These are phyloP conservation scores for Hemisphaericaspora subhashii DNA, from an alignment of 1,139 yeast genomes.

Conservation along the genomic window DNA sequence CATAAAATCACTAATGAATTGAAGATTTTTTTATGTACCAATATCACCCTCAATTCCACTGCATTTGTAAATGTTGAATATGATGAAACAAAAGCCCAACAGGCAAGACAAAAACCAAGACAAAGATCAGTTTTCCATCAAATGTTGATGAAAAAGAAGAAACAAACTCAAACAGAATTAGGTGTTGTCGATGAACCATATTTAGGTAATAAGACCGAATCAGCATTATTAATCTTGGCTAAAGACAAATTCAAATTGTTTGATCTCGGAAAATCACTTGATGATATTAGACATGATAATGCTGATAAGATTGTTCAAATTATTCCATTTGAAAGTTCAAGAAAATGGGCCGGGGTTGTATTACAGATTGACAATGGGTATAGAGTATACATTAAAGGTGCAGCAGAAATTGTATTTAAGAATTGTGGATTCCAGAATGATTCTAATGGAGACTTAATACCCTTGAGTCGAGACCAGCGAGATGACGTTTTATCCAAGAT, in stretches of 20 bases:
- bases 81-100: conserved; percentile 34
- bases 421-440: conserved; percentile 48
- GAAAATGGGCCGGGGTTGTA: conserved; percentile 91
- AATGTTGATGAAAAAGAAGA: conserved; percentile 16
- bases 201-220: conserved; percentile 92
- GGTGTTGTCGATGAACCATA: conserved; percentile 53
- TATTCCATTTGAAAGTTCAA: conserved; percentile 88
- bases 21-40: conserved; percentile 47
- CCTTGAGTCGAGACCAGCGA: conserved; percentile 31
- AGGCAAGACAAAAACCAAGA: conserved; percentile 31
- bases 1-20: conserved; percentile 31
- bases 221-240: conserved; percentile 78
- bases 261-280: conserved; percentile 34
- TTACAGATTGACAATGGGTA: conserved; percentile 49
- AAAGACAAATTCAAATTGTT: conserved; percentile 52
- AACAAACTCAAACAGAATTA: conserved; percentile 13
- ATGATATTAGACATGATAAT: conserved; percentile 38
- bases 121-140: conserved; percentile 24
- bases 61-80: conserved; percentile 73
- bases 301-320: conserved; percentile 55
- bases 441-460: conserved; percentile 18
- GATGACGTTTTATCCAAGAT: conserved; percentile 48
- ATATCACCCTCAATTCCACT: conserved; percentile 78
- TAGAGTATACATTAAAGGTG: conserved; percentile 83
- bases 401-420: conserved; percentile 81